phyloP scores from a whole-genome alignment of 2,329 filamentous ascomycete genomes.

The Colletotrichum australisinense region DNA sequence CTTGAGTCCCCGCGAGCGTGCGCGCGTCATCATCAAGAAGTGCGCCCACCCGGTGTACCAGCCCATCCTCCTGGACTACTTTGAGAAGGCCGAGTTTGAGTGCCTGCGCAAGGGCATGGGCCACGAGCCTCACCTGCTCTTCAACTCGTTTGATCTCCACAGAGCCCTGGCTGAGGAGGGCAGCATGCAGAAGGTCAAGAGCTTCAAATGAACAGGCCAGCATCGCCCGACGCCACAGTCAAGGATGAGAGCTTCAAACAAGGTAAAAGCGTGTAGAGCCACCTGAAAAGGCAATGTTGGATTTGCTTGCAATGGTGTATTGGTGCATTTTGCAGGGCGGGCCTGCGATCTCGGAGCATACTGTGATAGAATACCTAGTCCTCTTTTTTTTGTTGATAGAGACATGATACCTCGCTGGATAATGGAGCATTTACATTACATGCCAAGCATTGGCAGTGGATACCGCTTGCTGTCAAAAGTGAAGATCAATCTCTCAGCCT shows the following conservation, averaged over 20 bases:
- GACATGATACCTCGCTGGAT: conserved; percentile 28
- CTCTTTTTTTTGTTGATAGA: conserved; percentile 19
- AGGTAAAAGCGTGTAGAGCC: background rate
- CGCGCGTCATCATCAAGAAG: conserved; percentile 86
- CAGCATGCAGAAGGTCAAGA: conserved; percentile 84
- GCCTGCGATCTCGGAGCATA: background rate
- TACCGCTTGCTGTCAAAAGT: background rate
- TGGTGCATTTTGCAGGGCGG: conserved; percentile 1
- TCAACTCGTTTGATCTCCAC: conserved; percentile 91
- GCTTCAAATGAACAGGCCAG: conserved; percentile 58
- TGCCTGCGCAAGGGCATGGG: conserved; percentile 89
- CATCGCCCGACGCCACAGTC: too few relatives aligned
- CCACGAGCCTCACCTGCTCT: conserved; percentile 89
- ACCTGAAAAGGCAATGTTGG: background rate
- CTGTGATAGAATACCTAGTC: conserved; percentile 11
- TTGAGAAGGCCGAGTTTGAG: conserved; percentile 87
- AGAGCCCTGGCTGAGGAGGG: conserved; percentile 84
- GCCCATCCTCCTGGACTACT: conserved; percentile 85
- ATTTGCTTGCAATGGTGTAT: conserved; percentile 1
- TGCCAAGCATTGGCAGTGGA: background rate
- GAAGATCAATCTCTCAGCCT: background rate
- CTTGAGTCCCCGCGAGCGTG: conserved; percentile 81
- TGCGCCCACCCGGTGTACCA: conserved; percentile 88
- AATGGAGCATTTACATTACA: conserved; percentile 3
- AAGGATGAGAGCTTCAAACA: conserved; percentile 76